These are phyloP conservation scores for Sordariomycetes sp. DNA, from an alignment of 2,329 filamentous ascomycete species.

Conservation along the genomic window DNA sequence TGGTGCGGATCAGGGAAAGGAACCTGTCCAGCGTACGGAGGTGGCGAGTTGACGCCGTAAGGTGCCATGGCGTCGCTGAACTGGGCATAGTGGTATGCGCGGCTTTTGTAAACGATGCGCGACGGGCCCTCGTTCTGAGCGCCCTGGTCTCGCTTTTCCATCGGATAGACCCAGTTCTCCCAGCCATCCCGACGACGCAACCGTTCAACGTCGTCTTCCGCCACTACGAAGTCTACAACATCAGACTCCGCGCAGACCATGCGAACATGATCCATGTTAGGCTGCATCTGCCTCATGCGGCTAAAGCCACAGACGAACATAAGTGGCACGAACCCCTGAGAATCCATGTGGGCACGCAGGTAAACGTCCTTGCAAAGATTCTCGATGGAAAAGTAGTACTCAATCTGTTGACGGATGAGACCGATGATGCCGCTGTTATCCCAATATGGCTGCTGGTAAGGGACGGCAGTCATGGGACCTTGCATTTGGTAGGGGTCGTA, in stretches of 20 bases:
- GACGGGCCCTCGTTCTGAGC: slow-evolving; percentile 64
- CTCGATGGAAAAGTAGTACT: slow-evolving; percentile 96
- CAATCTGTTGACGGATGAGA: slow-evolving; percentile 46
- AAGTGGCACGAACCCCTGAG: slow-evolving; percentile 81
- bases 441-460: slow-evolving; percentile 34
- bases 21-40: slow-evolving; percentile 16
- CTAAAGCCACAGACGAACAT: slow-evolving; percentile 78
- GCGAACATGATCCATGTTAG: slow-evolving; percentile 65
- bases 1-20: not conserved
- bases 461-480: slow-evolving; percentile 27
- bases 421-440: slow-evolving; percentile 32
- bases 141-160: slow-evolving; percentile 60
- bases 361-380: slow-evolving; percentile 92
- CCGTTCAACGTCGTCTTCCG: slow-evolving; percentile 65
- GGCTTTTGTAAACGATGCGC: slow-evolving; percentile 26
- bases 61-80: slow-evolving; percentile 20
- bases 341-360: slow-evolving; percentile 86
- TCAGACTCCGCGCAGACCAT: slow-evolving; percentile 64
- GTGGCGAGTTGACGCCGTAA: slow-evolving; percentile 18
- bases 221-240: slow-evolving; percentile 63
- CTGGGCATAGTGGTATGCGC: slow-evolving; percentile 15
- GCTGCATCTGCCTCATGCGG: slow-evolving; percentile 41
- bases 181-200: slow-evolving; percentile 68
- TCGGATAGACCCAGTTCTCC: slow-evolving; percentile 68
- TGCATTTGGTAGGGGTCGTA: slow-evolving; percentile 28